phyloP scores from a whole-genome alignment of 1,284 basidiomycete genomes.

The Heterobasidion occidentale region DNA sequence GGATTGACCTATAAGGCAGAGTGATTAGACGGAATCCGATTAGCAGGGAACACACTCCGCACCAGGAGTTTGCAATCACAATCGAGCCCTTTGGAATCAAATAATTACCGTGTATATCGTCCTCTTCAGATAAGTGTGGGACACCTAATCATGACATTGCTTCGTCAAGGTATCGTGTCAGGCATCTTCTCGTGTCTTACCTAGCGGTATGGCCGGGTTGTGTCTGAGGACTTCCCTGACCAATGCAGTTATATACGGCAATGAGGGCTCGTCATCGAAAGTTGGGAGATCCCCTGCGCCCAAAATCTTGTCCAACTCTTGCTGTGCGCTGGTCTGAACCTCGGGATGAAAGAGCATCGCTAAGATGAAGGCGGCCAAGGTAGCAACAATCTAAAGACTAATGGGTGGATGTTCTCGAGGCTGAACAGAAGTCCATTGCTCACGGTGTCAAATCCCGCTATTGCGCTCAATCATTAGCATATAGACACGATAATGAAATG shows the following conservation, averaged over 20 bases:
- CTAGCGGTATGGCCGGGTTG: slow-evolving; percentile 1
- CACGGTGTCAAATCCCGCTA: too few species aligned
- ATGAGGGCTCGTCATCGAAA: slow-evolving; percentile 6
- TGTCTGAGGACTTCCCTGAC: slow-evolving; percentile 11
- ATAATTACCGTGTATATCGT: slow-evolving; percentile 12
- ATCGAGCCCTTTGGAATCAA: slow-evolving; percentile 6
- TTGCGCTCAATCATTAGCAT: too few species aligned
- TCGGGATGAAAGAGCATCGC: slow-evolving; percentile 6
- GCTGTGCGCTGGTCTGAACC: slow-evolving; percentile 3
- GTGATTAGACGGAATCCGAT: not conserved
- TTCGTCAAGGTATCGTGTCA: not conserved
- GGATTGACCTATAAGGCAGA: slow-evolving; percentile 7
- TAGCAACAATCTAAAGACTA: not conserved
- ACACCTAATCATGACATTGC: not conserved
- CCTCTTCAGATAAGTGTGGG: not conserved
- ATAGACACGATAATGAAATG: too few species aligned
- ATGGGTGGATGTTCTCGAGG: too few species aligned
- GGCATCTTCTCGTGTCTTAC: not conserved
- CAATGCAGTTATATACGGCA: slow-evolving; percentile 21
- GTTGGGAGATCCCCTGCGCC: slow-evolving; percentile 5
- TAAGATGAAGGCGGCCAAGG: not conserved
- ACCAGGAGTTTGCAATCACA: slow-evolving; percentile 1
- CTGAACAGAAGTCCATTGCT: too few species aligned
- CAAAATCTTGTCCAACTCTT: slow-evolving; percentile 5
- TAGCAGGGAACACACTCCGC: not conserved